Conservation (phyloP, 1,284 basidiomycete genomes). For the Coniferiporia weirii region DNA sequence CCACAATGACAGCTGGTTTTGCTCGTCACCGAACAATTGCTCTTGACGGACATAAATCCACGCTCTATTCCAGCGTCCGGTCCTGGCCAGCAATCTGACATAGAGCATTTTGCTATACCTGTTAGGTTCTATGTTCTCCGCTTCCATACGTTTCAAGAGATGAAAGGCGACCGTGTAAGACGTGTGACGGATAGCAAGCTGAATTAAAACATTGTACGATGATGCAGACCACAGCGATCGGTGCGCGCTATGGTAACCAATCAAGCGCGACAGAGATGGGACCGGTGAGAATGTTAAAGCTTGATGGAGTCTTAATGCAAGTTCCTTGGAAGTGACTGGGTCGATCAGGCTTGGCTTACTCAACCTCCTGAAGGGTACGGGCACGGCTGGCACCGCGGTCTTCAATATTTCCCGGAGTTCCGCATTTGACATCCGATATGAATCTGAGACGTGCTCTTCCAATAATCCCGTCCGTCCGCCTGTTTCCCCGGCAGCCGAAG, state of each 20-base stretch:
- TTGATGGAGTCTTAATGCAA: constrained; percentile 15
- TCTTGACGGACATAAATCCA: constrained; percentile 21
- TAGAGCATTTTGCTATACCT: constrained; percentile 29
- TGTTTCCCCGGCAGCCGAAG: constrained; percentile 2
- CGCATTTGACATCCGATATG: background rate
- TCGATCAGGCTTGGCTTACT: constrained; percentile 4
- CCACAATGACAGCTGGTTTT: background rate
- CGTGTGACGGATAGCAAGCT: constrained; percentile 29
- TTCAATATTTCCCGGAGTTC: constrained; percentile 8
- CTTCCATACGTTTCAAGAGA: constrained; percentile 29
- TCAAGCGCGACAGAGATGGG: constrained; percentile 15
- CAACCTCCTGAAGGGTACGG: background rate
- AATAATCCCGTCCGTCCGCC: background rate
- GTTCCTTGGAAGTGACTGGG: constrained; percentile 14
- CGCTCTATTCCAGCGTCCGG: constrained; percentile 29
- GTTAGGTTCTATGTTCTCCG: constrained; percentile 25
- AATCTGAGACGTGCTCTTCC: background rate
- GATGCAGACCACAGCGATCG: constrained; percentile 24
- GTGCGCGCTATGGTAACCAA: constrained; percentile 28
- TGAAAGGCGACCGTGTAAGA: constrained; percentile 26
- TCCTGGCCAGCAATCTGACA: constrained; percentile 31
- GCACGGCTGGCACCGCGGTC: background rate
- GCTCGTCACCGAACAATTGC: background rate
- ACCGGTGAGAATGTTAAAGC: constrained; percentile 17
- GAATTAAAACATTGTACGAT: constrained; percentile 33